Evolutionary conservation across 257 asterid genomes (phyloP).

Genomic region (Gentiana macrophylla): DNA sequence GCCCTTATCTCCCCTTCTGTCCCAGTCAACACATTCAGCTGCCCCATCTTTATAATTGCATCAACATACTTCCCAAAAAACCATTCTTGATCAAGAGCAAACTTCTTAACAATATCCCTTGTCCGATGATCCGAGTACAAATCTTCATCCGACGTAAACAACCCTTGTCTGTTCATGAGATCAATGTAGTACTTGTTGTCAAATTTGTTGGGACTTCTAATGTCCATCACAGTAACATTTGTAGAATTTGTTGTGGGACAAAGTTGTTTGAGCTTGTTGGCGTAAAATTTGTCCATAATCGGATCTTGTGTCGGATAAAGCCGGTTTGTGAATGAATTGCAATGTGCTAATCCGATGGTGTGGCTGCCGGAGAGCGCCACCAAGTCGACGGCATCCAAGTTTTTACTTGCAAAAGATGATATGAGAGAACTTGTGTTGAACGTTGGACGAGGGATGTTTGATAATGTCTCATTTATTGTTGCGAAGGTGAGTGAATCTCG

Average conservation of each 20-base stretch:
- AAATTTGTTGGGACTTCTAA: conserved; percentile 39
- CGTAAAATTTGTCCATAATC: conserved; percentile 46
- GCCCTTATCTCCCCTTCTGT: conserved; percentile 46
- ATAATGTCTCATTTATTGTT: conserved; percentile 24
- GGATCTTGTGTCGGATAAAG: conserved; percentile 63
- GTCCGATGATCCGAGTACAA: conserved; percentile 52
- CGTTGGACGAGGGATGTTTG: conserved; percentile 53
- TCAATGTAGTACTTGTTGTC: conserved; percentile 58
- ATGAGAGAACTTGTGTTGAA: conserved; percentile 40
- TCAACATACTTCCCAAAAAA: conserved; percentile 42
- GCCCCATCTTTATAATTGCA: conserved; percentile 58
- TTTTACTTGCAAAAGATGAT: conserved; percentile 30
- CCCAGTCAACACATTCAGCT: conserved; percentile 55
- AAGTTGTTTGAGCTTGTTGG: conserved; percentile 26
- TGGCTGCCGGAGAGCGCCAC: conserved; percentile 79
- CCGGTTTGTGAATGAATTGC: conserved; percentile 50
- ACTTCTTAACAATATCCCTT: conserved; percentile 35
- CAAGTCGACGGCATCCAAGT: conserved; percentile 49
- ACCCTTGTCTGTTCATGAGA: conserved; percentile 63
- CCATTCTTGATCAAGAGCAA: conserved; percentile 41
- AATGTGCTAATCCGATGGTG: conserved; percentile 58
- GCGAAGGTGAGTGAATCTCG: conserved; percentile 47
- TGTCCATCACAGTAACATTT: conserved; percentile 45
- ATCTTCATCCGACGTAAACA: conserved; percentile 71
- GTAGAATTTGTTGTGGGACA: conserved; percentile 38